Conservation (phyloP, 768 basidiomycete genomes). For the Psilocybe tampanensis region DNA sequence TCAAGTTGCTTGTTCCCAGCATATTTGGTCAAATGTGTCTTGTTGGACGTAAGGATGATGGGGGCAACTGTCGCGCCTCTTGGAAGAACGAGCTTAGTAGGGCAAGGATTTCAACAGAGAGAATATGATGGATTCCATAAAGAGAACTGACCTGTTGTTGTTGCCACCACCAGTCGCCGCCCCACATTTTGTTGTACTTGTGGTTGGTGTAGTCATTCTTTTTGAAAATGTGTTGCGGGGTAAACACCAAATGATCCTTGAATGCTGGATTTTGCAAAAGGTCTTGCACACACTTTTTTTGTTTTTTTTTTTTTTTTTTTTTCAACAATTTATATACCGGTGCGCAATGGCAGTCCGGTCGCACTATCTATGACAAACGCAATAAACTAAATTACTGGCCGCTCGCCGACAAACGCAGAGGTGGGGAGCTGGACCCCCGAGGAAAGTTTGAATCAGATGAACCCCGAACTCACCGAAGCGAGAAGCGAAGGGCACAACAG, state of each 20-base stretch:
- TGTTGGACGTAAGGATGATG: conserved; percentile 38
- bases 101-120: neutral
- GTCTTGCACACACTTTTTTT: conserved; percentile 24
- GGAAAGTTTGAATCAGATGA: too few species aligned
- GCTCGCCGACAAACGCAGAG: too few species aligned
- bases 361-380: too few species aligned
- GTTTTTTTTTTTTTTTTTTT: too few species aligned
- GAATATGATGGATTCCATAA: too few species aligned
- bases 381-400: too few species aligned
- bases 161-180: conserved; percentile 33
- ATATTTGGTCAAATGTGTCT: conserved; percentile 33
- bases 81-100: neutral
- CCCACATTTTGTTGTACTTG: conserved; percentile 25
- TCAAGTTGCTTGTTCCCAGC: conserved; percentile 38
- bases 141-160: conserved; percentile 26
- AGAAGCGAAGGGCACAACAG: too few species aligned
- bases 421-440: too few species aligned
- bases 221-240: conserved; percentile 25
- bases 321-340: too few species aligned
- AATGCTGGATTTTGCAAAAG: conserved; percentile 33
- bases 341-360: too few species aligned
- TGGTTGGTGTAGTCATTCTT: conserved; percentile 11
- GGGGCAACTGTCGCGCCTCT: conserved; percentile 32
- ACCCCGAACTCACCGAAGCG: too few species aligned
- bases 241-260: conserved; percentile 25